phyloP scores from a whole-genome alignment of 345 rosid genomes.

The Corymbia maculata region DNA sequence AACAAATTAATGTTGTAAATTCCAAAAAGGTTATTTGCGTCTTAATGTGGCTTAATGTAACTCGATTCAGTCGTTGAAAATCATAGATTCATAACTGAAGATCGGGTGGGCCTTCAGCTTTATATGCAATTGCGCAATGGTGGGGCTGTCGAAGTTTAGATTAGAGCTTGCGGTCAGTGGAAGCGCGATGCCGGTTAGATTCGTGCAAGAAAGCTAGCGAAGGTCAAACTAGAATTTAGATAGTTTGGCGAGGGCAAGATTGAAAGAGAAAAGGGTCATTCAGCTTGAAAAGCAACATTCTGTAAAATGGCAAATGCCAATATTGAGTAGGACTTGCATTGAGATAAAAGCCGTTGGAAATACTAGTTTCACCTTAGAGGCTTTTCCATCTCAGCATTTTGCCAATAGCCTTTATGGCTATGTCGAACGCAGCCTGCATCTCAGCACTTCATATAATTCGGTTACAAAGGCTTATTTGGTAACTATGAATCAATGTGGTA shows the following conservation, averaged over 20 bases:
- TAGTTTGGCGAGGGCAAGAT: not conserved
- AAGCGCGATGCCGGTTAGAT: no score
- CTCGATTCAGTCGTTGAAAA: not conserved
- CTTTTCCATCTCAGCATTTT: not conserved
- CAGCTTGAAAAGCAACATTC: not conserved
- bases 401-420: not conserved
- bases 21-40: not conserved
- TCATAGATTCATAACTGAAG: not conserved
- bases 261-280: not conserved
- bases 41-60: not conserved
- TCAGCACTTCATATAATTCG: not conserved
- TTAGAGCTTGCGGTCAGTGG: no score
- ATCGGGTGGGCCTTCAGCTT: not conserved
- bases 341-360: not conserved
- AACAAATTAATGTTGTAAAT: not conserved
- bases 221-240: no score
- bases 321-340: not conserved
- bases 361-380: no score
- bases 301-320: not conserved
- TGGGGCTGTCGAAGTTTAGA: not conserved
- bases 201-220: no score
- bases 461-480: not conserved
- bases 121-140: not conserved
- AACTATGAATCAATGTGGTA: not conserved
- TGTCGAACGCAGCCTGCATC: not conserved